A percentile compares a stretch with the other conserved stretches of the same genome.
Evolutionary conservation across 1,284 basidiomycete genomes (phyloP).

Genomic region (Leccinum solheimii): DNA sequence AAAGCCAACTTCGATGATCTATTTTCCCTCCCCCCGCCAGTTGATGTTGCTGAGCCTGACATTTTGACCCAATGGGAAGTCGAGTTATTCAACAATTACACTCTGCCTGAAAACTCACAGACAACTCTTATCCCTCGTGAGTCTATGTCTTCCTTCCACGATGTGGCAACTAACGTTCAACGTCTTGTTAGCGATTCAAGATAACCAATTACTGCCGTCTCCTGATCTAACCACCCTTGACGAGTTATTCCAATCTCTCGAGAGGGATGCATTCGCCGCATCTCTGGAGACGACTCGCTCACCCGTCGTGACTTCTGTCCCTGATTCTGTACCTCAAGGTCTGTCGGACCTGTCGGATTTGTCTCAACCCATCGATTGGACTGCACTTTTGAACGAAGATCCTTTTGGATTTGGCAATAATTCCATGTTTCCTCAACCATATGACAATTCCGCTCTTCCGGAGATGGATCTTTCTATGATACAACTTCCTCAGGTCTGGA

Average conservation of each 20-base stretch:
- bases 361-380: conserved; percentile 17
- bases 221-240: conserved; percentile 5
- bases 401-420: neutral
- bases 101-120: conserved; percentile 5
- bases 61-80: conserved; percentile 18
- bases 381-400: conserved; percentile 8
- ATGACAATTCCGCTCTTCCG: neutral
- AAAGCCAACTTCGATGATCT: conserved; percentile 16
- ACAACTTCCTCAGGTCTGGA: conserved; percentile 19
- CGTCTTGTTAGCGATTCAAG: conserved; percentile 4
- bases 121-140: neutral
- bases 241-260: conserved; percentile 2
- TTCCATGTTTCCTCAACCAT: neutral
- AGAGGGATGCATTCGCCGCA: neutral
- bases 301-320: neutral
- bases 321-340: neutral
- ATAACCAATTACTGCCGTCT: neutral
- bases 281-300: neutral
- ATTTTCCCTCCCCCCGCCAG: conserved; percentile 18
- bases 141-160: neutral
- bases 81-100: conserved; percentile 24
- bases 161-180: neutral
- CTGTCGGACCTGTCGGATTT: neutral
- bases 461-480: conserved; percentile 25
- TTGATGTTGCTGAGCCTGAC: conserved; percentile 14